Conservation (phyloP, 192 early-diverging fungal species). For the Spinellus fusiger region DNA sequence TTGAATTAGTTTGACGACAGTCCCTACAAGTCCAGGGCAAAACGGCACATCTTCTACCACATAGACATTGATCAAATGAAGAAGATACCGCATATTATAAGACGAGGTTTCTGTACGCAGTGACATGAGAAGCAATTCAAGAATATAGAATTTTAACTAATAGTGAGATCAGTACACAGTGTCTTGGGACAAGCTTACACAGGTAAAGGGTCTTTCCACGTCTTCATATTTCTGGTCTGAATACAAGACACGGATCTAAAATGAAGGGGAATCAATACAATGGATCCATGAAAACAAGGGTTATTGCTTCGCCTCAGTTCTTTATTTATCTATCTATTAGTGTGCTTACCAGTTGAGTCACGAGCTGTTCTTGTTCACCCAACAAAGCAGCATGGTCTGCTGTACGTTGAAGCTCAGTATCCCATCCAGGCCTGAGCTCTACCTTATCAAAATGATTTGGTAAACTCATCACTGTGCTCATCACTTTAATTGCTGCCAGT, state of each 20-base stretch:
- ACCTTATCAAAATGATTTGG: conserved; percentile 69
- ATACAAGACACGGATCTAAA: conserved; percentile 33
- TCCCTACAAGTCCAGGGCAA: conserved; percentile 62
- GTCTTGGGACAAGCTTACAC: conserved; percentile 8
- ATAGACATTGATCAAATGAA: conserved; percentile 67
- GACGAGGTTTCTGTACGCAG: conserved; percentile 58
- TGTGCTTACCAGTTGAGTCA: conserved; percentile 44
- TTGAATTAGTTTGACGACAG: conserved; percentile 65
- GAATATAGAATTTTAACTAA: conserved; percentile 60
- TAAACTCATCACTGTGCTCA: conserved; percentile 58
- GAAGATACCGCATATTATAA: conserved; percentile 56
- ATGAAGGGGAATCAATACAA: neutral
- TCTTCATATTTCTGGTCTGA: conserved; percentile 9
- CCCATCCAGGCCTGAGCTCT: conserved; percentile 45
- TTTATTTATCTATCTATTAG: conserved; percentile 2
- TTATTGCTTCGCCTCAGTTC: neutral
- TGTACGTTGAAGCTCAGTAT: conserved; percentile 32
- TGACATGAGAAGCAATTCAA: conserved; percentile 61
- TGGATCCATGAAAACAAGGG: neutral
- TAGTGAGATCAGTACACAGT: neutral
- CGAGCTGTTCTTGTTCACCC: conserved; percentile 41
- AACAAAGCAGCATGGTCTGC: conserved; percentile 29
- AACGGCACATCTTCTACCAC: conserved; percentile 70
- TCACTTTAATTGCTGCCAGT: conserved; percentile 55
- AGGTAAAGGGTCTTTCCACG: conserved; percentile 14